A percentile compares a stretch with the other conserved stretches of the same genome.
phyloP scores from a whole-genome alignment of 108 stramenopile genomes.

The Epithemia pelagica region DNA sequence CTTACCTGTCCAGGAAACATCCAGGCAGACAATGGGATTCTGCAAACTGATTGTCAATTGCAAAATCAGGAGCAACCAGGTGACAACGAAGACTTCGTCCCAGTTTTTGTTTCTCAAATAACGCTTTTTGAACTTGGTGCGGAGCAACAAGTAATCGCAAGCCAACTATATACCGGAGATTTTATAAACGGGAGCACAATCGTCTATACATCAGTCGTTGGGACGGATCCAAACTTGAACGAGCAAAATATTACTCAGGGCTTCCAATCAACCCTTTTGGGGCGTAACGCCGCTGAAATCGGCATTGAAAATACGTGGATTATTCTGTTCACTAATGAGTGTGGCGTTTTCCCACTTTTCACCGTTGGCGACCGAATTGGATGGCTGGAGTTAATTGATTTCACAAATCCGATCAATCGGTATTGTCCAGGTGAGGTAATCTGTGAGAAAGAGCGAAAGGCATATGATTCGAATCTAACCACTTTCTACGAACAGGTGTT shows the following conservation, averaged over 20 bases:
- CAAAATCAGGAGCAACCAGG: not conserved
- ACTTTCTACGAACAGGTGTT: not conserved
- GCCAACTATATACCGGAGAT: not conserved
- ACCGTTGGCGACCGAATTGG: constrained; percentile 5
- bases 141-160: constrained; percentile 1
- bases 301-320: constrained; percentile 3
- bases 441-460: not conserved
- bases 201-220: constrained; percentile 12
- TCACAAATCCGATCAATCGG: not conserved
- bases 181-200: constrained; percentile 5
- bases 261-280: constrained; percentile 1
- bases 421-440: not conserved
- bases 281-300: constrained; percentile 1
- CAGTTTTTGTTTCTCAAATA: not conserved
- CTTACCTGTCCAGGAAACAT: not conserved
- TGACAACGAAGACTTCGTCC: not conserved
- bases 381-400: constrained; percentile 13
- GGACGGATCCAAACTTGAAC: not conserved
- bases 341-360: constrained; percentile 15
- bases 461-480: not conserved
- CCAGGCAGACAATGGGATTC: not conserved
- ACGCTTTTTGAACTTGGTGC: constrained; percentile 5
- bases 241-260: not conserved
- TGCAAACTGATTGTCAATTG: not conserved
- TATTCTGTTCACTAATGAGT: constrained; percentile 13